phyloP scores from a whole-genome alignment of 306 rosid species.

The Pueraria montana region DNA sequence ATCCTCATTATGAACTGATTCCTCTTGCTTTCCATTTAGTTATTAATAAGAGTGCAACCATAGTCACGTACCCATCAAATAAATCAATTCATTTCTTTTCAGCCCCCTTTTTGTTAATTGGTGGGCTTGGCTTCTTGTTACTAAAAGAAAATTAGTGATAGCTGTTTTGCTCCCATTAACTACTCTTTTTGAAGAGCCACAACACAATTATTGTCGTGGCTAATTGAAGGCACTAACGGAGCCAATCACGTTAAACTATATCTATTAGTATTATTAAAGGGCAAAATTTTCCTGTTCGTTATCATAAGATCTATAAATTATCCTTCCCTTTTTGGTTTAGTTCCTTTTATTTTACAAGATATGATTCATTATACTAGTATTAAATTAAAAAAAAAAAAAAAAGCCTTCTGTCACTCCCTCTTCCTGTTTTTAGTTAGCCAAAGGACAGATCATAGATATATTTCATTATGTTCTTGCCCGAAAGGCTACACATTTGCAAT shows the following conservation, averaged over 20 bases:
- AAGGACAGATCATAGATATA: background rate
- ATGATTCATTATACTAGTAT: background rate
- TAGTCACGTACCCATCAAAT: background rate
- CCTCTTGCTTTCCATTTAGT: conserved; percentile 16
- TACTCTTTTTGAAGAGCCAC: conserved; percentile 1
- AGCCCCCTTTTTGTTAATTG: background rate
- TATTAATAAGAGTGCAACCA: background rate
- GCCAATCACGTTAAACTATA: conserved; percentile 52
- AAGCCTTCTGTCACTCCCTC: background rate
- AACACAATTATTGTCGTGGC: conserved; percentile 13
- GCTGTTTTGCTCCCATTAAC: background rate
- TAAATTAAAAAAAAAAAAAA: background rate
- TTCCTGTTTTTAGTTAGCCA: conserved; percentile 6
- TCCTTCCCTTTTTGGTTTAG: background rate
- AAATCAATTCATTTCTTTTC: background rate
- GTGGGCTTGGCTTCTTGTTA: background rate
- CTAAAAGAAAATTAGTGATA: background rate
- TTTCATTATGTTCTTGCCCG: background rate
- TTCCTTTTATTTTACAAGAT: background rate
- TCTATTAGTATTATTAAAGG: background rate
- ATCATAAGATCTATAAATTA: background rate
- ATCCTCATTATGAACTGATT: conserved; percentile 30
- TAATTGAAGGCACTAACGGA: conserved; percentile 32
- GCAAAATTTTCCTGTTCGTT: background rate
- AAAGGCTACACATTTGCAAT: background rate